Percentiles rank a stretch among this genome's conserved stretches.
These are phyloP conservation scores for Cytospora piceae DNA, from an alignment of 2,329 filamentous ascomycete genomes.

Conservation along the genomic window DNA sequence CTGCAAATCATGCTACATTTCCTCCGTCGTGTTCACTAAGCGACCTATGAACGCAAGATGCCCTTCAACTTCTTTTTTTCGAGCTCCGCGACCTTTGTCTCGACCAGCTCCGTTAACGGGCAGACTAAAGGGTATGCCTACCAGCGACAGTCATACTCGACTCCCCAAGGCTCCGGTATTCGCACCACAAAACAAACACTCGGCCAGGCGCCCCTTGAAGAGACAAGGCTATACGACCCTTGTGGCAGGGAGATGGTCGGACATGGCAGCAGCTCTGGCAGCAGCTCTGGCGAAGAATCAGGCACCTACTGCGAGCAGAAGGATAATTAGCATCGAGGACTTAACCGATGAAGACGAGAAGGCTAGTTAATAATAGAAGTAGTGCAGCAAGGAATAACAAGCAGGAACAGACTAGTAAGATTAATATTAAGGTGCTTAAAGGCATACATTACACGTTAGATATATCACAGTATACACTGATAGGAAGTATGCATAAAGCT, in stretches of 20 bases:
- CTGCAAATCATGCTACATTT: not conserved
- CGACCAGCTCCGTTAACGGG: slow-evolving; percentile 25
- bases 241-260: slow-evolving; percentile 24
- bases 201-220: slow-evolving; percentile 19
- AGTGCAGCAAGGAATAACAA: no score
- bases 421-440: no score
- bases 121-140: slow-evolving; percentile 26
- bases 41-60: slow-evolving; percentile 7
- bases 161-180: slow-evolving; percentile 23
- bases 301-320: slow-evolving; percentile 6
- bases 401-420: no score
- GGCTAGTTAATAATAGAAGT: not conserved
- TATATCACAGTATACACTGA: no score
- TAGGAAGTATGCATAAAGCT: no score
- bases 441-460: no score
- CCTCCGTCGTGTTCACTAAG: not conserved
- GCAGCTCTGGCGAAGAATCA: not conserved
- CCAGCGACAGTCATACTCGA: slow-evolving; percentile 25
- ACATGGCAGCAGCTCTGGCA: slow-evolving; percentile 1
- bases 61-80: slow-evolving; percentile 30
- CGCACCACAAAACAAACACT: slow-evolving; percentile 26
- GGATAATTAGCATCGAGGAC: slow-evolving; percentile 30
- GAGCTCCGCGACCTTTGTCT: slow-evolving; percentile 26
- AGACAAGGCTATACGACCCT: slow-evolving; percentile 23
- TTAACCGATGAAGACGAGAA: slow-evolving; percentile 26